Base-by-base conservation (phyloP, 371 early-diverging fungal genomes). In the Mucor lusitanicus region DNA sequence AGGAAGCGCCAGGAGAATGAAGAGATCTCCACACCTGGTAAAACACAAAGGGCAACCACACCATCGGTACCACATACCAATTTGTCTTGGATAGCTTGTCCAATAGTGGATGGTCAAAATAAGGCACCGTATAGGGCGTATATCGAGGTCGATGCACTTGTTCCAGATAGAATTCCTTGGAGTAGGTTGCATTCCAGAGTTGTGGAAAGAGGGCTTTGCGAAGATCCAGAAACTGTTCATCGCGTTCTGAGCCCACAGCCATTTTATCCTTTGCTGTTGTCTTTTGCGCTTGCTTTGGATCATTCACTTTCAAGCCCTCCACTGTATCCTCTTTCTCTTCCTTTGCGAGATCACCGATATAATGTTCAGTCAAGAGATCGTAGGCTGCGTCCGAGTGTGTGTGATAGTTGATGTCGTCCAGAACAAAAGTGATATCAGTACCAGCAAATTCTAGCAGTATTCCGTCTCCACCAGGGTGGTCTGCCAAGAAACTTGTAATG, bases 111-210 rank as follows among this genome's bases (percentile, higher is more conserved):
- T 85, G 78, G 12, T 82, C 85, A 73, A 98, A 98, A 63, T 95
- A 86, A 37, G 90, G 86, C 54, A 90, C 76, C 73, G 94, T 91
- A 32, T 77, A 64, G 15, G 82, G 75, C 3, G 75, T 73, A 59
- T 76, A 79, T 33, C 94, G 91, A 17, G 98, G 96, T 40, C 87
- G 88, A 77, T 98, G 98, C 12, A 98, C 93, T 73, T 96, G 95
- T 63, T 92, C 84, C 64, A 98, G 76, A 68, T 98, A 98, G 64
- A 88, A 91, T 13, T 84, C 87, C 75, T 93, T 95, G 3, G 89
- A 82, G 50, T 87, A 96, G 32, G 87, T 89, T 13, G 86, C 83
- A 60, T 80, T 76, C 87, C 91, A 92, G 71, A 98, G 86, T 74
- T 98, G 97, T 63, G 80, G 75, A 44, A 97, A 88, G 69, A 98